Evolutionary conservation across 2,329 filamentous ascomycete genomes (phyloP).

Genomic region (Aspergillus nomiae): DNA sequence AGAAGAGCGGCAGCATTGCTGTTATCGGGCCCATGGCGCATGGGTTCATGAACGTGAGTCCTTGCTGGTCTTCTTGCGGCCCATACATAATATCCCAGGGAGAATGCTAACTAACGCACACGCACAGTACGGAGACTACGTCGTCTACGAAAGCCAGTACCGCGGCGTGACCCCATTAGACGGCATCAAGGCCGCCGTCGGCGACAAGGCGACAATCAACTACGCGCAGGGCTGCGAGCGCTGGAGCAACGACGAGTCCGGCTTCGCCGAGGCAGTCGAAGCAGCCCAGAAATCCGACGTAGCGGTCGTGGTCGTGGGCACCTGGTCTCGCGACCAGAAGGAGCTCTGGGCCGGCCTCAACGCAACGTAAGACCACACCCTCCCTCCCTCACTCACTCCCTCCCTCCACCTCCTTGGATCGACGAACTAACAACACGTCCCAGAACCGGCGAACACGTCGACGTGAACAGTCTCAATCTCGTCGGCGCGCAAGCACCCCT

Average conservation of each 20-base stretch:
- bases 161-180: constrained; percentile 70
- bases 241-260: constrained; percentile 70
- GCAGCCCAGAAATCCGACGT: constrained; percentile 69
- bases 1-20: constrained; percentile 67
- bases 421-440: not conserved
- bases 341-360: constrained; percentile 72
- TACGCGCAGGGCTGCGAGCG: constrained; percentile 72
- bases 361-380: constrained; percentile 53
- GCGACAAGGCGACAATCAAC: constrained; percentile 59
- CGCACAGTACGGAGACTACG: constrained; percentile 70
- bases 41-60: constrained; percentile 66
- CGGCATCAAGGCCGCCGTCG: constrained; percentile 63
- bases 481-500: constrained; percentile 70
- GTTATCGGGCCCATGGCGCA: constrained; percentile 77
- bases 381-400: not conserved
- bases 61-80: not conserved
- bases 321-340: constrained; percentile 72
- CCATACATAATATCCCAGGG: not conserved
- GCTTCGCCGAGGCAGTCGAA: constrained; percentile 66
- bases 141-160: constrained; percentile 65
- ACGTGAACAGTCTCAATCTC: constrained; percentile 64
- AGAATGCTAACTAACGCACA: not conserved
- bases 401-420: not conserved
- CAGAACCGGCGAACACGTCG: constrained; percentile 70
- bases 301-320: constrained; percentile 72